phyloP scores from a whole-genome alignment of 2,329 filamentous ascomycete genomes.

The Ceratocystis diversiconidia region DNA sequence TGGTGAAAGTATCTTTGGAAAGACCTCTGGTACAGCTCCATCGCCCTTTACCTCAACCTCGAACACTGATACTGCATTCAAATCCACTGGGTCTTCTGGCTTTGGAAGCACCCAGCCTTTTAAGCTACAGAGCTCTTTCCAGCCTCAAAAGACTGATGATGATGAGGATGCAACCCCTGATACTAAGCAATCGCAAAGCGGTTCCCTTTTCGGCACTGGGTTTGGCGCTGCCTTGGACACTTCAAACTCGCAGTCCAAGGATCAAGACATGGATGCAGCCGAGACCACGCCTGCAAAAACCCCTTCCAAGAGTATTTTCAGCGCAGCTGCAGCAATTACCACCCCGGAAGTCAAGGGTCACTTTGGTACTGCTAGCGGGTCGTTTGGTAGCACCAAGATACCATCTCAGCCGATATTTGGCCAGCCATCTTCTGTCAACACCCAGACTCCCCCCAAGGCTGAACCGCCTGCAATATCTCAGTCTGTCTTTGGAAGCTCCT shows the following conservation, averaged over 20 bases:
- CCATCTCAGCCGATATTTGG: neutral
- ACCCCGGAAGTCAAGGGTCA: slow-evolving; percentile 10
- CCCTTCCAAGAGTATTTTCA: slow-evolving; percentile 27
- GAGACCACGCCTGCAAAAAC: slow-evolving; percentile 26
- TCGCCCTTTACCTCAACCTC: slow-evolving; percentile 21
- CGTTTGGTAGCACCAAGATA: slow-evolving; percentile 6
- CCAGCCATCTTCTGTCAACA: neutral
- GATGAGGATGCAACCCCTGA: slow-evolving; percentile 37
- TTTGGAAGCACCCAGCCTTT: slow-evolving; percentile 38
- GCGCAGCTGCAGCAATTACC: neutral
- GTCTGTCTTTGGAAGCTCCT: neutral
- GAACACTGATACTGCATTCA: slow-evolving; percentile 26
- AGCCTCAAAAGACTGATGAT: slow-evolving; percentile 45
- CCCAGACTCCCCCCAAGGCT: neutral
- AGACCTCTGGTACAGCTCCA: slow-evolving; percentile 20
- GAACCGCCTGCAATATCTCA: neutral
- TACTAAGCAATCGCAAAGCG: slow-evolving; percentile 25
- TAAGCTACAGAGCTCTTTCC: slow-evolving; percentile 54
- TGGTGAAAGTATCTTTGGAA: slow-evolving; percentile 22
- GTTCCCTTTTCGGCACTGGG: slow-evolving; percentile 42
- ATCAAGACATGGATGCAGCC: slow-evolving; percentile 38
- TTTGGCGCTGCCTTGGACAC: slow-evolving; percentile 44
- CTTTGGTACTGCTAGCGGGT: slow-evolving; percentile 1
- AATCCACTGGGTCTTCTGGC: slow-evolving; percentile 24
- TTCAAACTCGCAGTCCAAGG: slow-evolving; percentile 30